A percentile compares a stretch with the other conserved stretches of the same genome.
Conservation (phyloP, 495 filamentous ascomycete species). For the Tuber microsphaerosporum region DNA sequence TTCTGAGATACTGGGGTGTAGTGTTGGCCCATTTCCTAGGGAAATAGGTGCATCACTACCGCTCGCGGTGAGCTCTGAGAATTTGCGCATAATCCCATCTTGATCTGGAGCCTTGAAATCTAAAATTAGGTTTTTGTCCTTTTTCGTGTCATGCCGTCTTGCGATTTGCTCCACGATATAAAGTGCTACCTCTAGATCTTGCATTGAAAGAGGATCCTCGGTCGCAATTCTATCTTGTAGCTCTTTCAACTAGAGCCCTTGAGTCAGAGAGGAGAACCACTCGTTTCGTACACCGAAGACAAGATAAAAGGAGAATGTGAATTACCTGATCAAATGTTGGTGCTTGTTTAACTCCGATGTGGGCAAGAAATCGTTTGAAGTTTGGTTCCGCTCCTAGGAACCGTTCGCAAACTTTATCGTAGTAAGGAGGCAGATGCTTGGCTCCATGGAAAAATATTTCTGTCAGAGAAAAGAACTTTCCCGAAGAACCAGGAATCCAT, state of each 20-base stretch:
- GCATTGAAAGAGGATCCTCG: constrained; percentile 5
- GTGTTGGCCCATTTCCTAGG: constrained; percentile 2
- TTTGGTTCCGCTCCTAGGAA: not conserved
- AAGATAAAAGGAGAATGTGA: not conserved
- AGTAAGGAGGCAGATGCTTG: constrained; percentile 19
- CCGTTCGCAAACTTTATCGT: constrained; percentile 12
- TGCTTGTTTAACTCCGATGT: constrained; percentile 16
- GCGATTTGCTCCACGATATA: constrained; percentile 30
- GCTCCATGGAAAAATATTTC: constrained; percentile 24
- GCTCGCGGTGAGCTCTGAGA: no score
- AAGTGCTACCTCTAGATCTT: constrained; percentile 24
- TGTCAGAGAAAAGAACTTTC: no score
- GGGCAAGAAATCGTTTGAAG: not conserved
- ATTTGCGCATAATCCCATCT: no score
- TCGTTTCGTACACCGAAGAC: not conserved
- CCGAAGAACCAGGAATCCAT: constrained; percentile 28
- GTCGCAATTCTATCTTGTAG: no score
- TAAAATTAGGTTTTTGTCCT: not conserved
- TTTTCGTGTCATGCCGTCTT: constrained; percentile 9
- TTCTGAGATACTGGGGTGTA: constrained; percentile 37
- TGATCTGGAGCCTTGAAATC: constrained; percentile 31
- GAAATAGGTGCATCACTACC: no score
- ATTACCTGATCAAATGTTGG: constrained; percentile 31
- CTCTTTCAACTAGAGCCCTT: constrained; percentile 18
- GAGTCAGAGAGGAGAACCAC: not conserved